Evolutionary conservation across 805 yeast genomes (phyloP), one percentile per base, ranked within the genome.

Genomic region (Yamadazyma nakazawae): DNA sequence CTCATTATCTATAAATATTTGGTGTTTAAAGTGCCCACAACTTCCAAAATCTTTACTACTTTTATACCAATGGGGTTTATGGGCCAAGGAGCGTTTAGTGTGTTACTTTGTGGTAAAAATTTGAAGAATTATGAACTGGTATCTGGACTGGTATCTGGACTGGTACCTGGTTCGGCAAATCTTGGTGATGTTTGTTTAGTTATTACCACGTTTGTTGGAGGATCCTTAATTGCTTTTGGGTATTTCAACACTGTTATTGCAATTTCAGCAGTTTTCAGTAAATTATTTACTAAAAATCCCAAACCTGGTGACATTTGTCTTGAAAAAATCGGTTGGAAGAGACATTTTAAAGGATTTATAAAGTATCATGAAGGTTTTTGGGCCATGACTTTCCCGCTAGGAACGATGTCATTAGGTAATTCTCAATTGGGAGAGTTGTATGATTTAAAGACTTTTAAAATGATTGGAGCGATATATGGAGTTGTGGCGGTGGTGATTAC

Each of bases 301-400:
- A 66, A 66, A 53, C 45, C 54, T 0, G 34, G 39, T 4, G 53
- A 50, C 35, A 46, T 61, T 8, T 62, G 60, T 49, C 46, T 28
- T 3, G 49, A 54, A 31, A 51, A 26, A 37, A 32, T 28, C 42
- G 54, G 49, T 3, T 50, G 46, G 48, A 46, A 34, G 35, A 34
- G 41, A 24, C 4, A n/a, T 3, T 50, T 50, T 34, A 42, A 47
- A n/a, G 63, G 63, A 2, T 44, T 52, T 1, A 43, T 62, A 16
- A 49, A 45, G 18, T 58, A 51, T 36, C 54, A 58, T 46, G 53
- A 54, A 26, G 56, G 57, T 1, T 62, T 57, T 34, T 61, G 96
- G 96, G 82, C 90, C 14, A 78, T 86, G 72, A 86, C 96, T 52
- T 90, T 90, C 82, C 97, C 96, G 3, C 57, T 89, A 55, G 97